Base-by-base conservation (phyloP, 2,329 filamentous ascomycete genomes). In the Clonostachys solani region DNA sequence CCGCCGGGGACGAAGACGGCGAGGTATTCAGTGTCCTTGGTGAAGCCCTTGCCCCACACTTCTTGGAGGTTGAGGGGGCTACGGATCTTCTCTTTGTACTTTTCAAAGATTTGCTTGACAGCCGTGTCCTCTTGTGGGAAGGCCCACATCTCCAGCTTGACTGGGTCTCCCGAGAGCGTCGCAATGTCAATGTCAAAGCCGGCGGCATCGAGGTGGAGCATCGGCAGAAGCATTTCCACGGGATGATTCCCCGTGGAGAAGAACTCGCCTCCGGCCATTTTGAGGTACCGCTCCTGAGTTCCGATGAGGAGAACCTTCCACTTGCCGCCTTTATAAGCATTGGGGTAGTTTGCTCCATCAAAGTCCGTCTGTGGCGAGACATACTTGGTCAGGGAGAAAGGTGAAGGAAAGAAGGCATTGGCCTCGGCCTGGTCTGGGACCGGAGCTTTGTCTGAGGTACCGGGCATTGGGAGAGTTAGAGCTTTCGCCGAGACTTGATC, bases 131-230 rank as follows among this genome's bases (percentile, higher is more conserved):
- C 45, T 29, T 42, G 12, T 12, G 45, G 45, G 45, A 47, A 47
- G 4, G 53, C 53, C 53, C 53, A 55, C 50, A 55, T 52, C 41
- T 55, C 53, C 17, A 55, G 47, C 47, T 55, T 55, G 50, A 55
- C 53, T 16, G 53, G 53, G 33, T 52, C 52, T 40, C 53, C 53
- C 2, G 52, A 51, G 16, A 54, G 29, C 19, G 53, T 55, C 23
- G 53, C 52, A 9, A 54, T 44, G 45, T 54, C 52, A 33, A 54
- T 49, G 13, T 54, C 52, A 42, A 54, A 54, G 40, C 52, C 52
- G 13, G 52, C 52, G 13, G 52, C 50, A 47, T 54, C 47, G 36
- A 54, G 51, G 45, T 54, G 52, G 15, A 47, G n/a, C 46, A 54
- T 49, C 18, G 52, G 52, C 33, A 54, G 51, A 12, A 54, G 50